Evolutionary conservation across 805 yeast genomes (phyloP).

Genomic region (Candida cerambycidarum): DNA sequence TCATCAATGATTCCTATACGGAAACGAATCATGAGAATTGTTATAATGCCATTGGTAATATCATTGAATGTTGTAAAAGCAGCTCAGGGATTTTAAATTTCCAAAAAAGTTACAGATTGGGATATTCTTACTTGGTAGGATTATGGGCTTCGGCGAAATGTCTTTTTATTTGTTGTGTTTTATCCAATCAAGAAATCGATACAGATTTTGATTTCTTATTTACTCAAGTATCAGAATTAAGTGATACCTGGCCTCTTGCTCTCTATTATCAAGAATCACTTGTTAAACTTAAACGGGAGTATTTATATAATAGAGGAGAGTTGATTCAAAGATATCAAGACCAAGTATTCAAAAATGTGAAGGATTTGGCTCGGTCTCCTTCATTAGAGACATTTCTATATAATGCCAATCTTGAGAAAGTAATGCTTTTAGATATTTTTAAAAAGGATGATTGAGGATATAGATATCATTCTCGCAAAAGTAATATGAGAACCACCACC

Average conservation of each 20-base stretch:
- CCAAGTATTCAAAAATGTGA: background rate
- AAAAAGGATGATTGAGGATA: background rate
- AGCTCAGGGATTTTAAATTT: background rate
- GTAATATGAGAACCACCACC: too few relatives aligned
- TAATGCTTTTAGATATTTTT: background rate
- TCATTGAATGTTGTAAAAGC: background rate
- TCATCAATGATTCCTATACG: background rate
- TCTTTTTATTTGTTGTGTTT: background rate
- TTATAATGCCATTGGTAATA: background rate
- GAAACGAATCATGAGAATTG: background rate
- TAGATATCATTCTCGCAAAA: too few relatives aligned
- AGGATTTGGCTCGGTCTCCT: background rate
- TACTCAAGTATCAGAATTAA: background rate
- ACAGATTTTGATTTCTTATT: background rate
- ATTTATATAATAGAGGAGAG: background rate
- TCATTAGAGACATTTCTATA: background rate
- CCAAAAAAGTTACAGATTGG: background rate
- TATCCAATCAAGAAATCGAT: background rate
- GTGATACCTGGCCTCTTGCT: background rate
- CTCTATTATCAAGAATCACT: background rate
- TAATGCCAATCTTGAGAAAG: background rate
- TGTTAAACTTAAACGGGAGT: background rate
- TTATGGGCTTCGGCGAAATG: background rate
- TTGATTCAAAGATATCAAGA: background rate
- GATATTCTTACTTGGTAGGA: background rate